Percentiles rank a stretch among this genome's conserved stretches.
Evolutionary conservation across 2,329 filamentous ascomycete species (phyloP).

Genomic region (Colletotrichum destructivum): DNA sequence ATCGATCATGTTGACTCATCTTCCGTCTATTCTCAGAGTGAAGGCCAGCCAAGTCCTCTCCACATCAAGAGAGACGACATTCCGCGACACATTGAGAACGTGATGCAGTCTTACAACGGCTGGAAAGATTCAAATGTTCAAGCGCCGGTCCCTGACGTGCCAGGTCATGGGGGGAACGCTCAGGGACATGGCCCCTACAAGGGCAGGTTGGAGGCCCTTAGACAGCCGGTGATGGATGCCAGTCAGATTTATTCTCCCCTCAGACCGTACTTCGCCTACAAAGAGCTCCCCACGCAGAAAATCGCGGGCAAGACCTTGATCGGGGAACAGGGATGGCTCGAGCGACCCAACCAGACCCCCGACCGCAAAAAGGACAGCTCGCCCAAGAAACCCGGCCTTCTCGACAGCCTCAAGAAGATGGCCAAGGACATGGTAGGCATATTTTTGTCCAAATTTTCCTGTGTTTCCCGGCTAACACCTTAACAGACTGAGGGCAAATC

Average conservation of each 20-base stretch:
- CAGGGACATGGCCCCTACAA: constrained; percentile 1
- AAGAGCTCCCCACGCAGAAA: constrained; percentile 55
- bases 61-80: constrained; percentile 25
- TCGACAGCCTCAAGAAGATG: constrained; percentile 66
- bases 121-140: constrained; percentile 28
- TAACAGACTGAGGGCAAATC: constrained; percentile 56
- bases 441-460: not conserved
- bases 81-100: constrained; percentile 31
- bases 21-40: constrained; percentile 41
- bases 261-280: constrained; percentile 58
- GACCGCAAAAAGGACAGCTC: constrained; percentile 41
- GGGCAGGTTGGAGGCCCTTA: constrained; percentile 33
- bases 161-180: not conserved
- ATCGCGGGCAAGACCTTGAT: constrained; percentile 67
- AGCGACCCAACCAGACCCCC: constrained; percentile 56
- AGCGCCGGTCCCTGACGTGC: constrained; percentile 8
- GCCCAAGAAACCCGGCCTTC: constrained; percentile 58
- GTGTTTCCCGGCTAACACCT: constrained; percentile 1
- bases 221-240: constrained; percentile 36
- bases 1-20: constrained; percentile 32
- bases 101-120: constrained; percentile 39
- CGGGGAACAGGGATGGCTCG: constrained; percentile 71
- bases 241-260: constrained; percentile 59
- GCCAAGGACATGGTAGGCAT: constrained; percentile 67
- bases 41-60: constrained; percentile 20